Base-by-base conservation (phyloP, 2,329 filamentous ascomycete species). In the Fonsecaea erecta region DNA sequence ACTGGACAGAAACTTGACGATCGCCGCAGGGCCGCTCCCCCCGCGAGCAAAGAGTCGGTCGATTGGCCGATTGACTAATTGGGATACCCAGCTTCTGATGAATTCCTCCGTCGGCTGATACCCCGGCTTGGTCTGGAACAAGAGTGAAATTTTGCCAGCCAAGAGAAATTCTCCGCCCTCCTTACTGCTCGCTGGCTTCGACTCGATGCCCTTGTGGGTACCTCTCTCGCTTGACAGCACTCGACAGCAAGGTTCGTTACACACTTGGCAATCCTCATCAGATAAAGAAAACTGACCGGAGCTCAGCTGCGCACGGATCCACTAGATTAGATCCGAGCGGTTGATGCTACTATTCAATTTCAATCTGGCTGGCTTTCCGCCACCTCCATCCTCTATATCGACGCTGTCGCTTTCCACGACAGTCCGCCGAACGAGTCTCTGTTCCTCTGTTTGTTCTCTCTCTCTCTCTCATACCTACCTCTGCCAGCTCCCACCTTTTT, bases 221-320 rank as follows among this genome's bases (percentile, higher is more conserved):
- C 18, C 3, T 12, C 7, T 24, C 43, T 12, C 18, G 11, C 7
- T 24, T 24, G 43, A 48, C 18, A 9, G 4, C 4, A 8, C 37
- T 11, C 21, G 6, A 24, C 18, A n/a, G 24, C 8, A 12, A 24
- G 9, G 43, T 24, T 24, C 43, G 21, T 48, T 21, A n/a, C 16
- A n/a, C 14, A 3, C 4, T 40, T n/a, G 14, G 14, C 37, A 2
- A 46, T 57, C 43, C 57, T 40, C 21, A 60, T 64, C 55, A 60
- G 55, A 64, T 64, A 64, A 64, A 43, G 40, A 57, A 60, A 64
- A 52, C 28, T 46, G 40, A 52, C n/a, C 56, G 14, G 28, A 30
- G 18, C 9, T 28, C 43, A 24, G 26, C n/a, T 60, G 46, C 55
- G n/a, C 32, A 18, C 53, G 52, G 55, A 60, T 59, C 24, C 40